Evolutionary conservation across 257 asterid species (phyloP).

Genomic region (Solanum medicagineum): DNA sequence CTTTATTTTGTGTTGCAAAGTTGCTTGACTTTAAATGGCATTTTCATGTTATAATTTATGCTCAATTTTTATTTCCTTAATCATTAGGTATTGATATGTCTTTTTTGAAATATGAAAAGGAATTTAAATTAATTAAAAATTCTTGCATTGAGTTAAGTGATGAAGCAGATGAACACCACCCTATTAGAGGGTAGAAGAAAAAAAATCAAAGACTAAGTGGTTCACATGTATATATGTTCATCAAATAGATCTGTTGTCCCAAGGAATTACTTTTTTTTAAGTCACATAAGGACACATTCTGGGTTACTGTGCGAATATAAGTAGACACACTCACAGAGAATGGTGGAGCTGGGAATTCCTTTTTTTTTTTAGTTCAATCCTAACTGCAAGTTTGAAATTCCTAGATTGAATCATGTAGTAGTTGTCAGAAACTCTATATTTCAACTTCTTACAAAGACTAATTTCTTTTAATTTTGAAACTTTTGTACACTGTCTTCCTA

Average conservation of each 20-base stretch:
- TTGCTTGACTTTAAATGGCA: too few species aligned
- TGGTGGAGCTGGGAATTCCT: background rate
- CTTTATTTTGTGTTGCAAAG: too few species aligned
- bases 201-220: slow-evolving; percentile 2
- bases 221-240: slow-evolving; percentile 43
- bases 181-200: slow-evolving; percentile 15
- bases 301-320: slow-evolving; percentile 15
- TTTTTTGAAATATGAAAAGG: slow-evolving; percentile 3
- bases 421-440: too few species aligned
- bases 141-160: slow-evolving; percentile 4
- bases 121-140: slow-evolving; percentile 12
- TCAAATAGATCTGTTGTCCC: slow-evolving; percentile 24
- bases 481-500: slow-evolving; percentile 13
- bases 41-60: too few species aligned
- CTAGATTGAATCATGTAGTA: too few species aligned
- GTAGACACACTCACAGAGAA: background rate
- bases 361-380: background rate
- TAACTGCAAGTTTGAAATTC: background rate
- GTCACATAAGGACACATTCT: slow-evolving; percentile 16
- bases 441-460: too few species aligned
- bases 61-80: too few species aligned
- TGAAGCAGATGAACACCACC: slow-evolving; percentile 70
- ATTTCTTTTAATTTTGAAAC: slow-evolving; percentile 22
- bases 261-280: slow-evolving; percentile 21
- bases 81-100: too few species aligned